Evolutionary conservation across 345 rosid genomes (phyloP), one percentile per base, ranked within the genome.

Genomic region (Arabis hirsuta): DNA sequence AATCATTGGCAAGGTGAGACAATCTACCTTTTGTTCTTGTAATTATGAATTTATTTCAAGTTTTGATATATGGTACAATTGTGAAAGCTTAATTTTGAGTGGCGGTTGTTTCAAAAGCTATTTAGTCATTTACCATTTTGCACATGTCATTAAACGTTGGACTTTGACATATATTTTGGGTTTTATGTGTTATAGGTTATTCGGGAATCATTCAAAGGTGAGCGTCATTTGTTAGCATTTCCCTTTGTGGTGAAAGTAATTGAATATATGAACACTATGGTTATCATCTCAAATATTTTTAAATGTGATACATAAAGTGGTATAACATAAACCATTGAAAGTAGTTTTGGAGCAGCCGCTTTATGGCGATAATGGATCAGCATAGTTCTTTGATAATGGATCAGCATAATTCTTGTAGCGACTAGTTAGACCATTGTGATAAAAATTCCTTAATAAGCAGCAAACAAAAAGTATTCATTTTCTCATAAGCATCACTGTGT

Each of bases 201-300:
- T 53, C 87, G 96, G 65, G 98, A 93, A 84, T 82, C 97, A 71
- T 82, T 79, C 73, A 84, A 82, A 79, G 88, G 97, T 93, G 81
- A 81, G 84, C 48, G 8, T 67, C 77, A 62, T 62, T 4, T 69
- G 20, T 38, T 47, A 14, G 20, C 19, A 36, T 16, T 46, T 38
- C 43, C 38, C 57, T 22, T 43, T 67, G 9, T 57, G 38, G 7
- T 27, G 19, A 29, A 65, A 58, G 20, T 57, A 66, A 57, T 39
- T 46, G 72, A 41, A 66, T 12, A 26, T n/a, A n/a, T n/a, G n/a
- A n/a, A n/a, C n/a, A n/a, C n/a, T n/a, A n/a, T n/a, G n/a, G n/a
- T n/a, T n/a, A n/a, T n/a, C n/a, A n/a, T n/a, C n/a, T 61, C 2
- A 0, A 7, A 38, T 36, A 10, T 13, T 36, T 14, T 34, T 46